Base-by-base conservation (phyloP, 192 early-diverging fungal genomes). In the Backusella tuberculispora region DNA sequence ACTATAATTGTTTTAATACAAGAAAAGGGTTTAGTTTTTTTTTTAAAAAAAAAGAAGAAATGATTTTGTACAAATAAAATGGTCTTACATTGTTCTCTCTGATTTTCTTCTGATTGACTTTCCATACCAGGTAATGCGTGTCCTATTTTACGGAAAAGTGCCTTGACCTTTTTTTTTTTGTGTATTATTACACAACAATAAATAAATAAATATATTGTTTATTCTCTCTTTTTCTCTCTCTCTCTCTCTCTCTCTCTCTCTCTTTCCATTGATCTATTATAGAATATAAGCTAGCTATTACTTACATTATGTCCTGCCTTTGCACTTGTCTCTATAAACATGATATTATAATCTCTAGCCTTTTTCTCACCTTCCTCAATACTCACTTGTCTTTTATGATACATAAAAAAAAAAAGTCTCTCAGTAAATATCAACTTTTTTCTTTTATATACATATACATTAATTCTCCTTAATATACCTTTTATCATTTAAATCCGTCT, bases 261-360 rank as follows among this genome's bases (percentile, higher is more conserved):
- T 34, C 29, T 34, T 34, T 34, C 29, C 29, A 2, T 34, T 34
- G 29, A 34, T 34, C 29, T 34, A 2, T 34, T 34, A 34, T 34
- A 26, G 56, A 13, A 60, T 60, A 48, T 2, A 60, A 40, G 8
- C 43, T 0, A 29, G 5, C 8, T 53, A 17, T 14, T 3, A 17
- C 68, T 45, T 69, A 80, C 97, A 82, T 99, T 99, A 81, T 99
- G 96, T 15, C 97, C 98, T 9, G 95, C 96, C 82, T 99, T 99
- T 47, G 98, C 98, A 74, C 91, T 94, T 14, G 98, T 99, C 80
- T 99, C 98, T 78, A 99, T 99, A 83, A 97, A 99, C 92, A 99
- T 92, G 42, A 96, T 95, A 71, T 95, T 95, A 83, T 93, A 91
- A 74, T 99, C 97, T 78, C 95, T 95, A 7, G 97, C 95, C 76